These are phyloP conservation scores for Ajuga chamaepitys DNA, from an alignment of 257 asterid genomes.

Conservation along the genomic window DNA sequence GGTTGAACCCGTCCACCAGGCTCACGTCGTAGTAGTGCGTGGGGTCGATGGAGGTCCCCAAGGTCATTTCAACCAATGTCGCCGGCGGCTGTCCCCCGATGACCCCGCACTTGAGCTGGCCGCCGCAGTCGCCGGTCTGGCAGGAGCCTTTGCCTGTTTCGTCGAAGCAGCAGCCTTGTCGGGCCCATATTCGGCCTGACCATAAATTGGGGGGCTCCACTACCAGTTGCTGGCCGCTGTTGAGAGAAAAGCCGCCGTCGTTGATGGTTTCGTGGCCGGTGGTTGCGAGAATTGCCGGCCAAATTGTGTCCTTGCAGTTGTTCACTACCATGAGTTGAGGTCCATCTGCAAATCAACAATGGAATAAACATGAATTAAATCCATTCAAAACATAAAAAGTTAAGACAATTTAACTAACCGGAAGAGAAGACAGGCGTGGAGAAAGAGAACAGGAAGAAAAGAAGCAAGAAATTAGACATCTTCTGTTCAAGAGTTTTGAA, in stretches of 20 bases:
- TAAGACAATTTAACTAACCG: neutral
- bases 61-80: conserved; percentile 69
- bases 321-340: conserved; percentile 45
- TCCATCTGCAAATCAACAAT: conserved; percentile 42
- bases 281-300: conserved; percentile 76
- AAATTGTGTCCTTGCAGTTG: conserved; percentile 58
- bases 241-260: conserved; percentile 61
- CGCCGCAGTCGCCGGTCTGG: conserved; percentile 72
- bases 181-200: conserved; percentile 88
- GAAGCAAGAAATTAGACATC: conserved; percentile 15
- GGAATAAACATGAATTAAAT: neutral
- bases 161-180: conserved; percentile 67
- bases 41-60: conserved; percentile 40
- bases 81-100: conserved; percentile 62
- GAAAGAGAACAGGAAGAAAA: conserved; percentile 12
- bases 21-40: conserved; percentile 75
- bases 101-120: conserved; percentile 48
- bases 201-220: conserved; percentile 48
- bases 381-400: neutral
- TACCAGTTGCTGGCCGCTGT: conserved; percentile 28
- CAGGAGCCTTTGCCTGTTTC: conserved; percentile 47
- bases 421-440: conserved; percentile 12
- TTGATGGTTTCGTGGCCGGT: conserved; percentile 43
- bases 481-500: neutral
- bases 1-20: conserved; percentile 73